These are phyloP conservation scores for Primulina huaijiensis DNA, from an alignment of 257 asterid genomes.

Conservation along the genomic window DNA sequence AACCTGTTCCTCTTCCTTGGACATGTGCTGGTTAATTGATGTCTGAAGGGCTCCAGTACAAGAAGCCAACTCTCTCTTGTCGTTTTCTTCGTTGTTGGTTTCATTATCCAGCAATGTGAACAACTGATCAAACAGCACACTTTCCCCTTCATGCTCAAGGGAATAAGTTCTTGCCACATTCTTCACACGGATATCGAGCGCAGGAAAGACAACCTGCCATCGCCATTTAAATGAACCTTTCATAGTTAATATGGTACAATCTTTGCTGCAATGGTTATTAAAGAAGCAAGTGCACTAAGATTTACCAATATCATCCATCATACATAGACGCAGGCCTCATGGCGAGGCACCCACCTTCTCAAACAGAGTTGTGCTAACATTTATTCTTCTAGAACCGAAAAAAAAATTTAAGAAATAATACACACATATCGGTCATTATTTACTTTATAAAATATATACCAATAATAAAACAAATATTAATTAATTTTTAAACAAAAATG, in stretches of 20 bases:
- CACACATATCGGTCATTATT: too few species aligned
- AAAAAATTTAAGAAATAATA: too few species aligned
- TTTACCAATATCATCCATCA: too few species aligned
- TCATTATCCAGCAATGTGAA: slow-evolving; percentile 67
- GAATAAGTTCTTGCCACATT: slow-evolving; percentile 98
- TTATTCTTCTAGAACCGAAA: too few species aligned
- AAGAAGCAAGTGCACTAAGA: too few species aligned
- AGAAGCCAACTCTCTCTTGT: slow-evolving; percentile 89
- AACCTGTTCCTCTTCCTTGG: slow-evolving; percentile 99
- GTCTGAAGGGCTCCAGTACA: slow-evolving; percentile 96
- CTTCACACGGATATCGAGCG: slow-evolving; percentile 97
- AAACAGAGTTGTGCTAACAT: too few species aligned
- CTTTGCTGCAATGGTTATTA: too few species aligned
- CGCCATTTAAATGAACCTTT: not conserved
- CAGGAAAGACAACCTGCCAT: slow-evolving; percentile 70
- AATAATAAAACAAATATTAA: too few species aligned
- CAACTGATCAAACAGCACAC: slow-evolving; percentile 89
- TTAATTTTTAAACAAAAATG: too few species aligned
- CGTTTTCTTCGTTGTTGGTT: slow-evolving; percentile 64
- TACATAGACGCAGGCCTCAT: not conserved
- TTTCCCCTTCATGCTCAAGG: slow-evolving; percentile 98
- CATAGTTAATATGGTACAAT: too few species aligned
- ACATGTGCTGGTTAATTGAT: slow-evolving; percentile 98
- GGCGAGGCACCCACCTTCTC: too few species aligned
- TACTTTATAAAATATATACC: not conserved